Evolutionary conservation across 1,284 basidiomycete species (phyloP), one percentile per base, ranked within the genome.

Genomic region (Meira miltonrushii): DNA sequence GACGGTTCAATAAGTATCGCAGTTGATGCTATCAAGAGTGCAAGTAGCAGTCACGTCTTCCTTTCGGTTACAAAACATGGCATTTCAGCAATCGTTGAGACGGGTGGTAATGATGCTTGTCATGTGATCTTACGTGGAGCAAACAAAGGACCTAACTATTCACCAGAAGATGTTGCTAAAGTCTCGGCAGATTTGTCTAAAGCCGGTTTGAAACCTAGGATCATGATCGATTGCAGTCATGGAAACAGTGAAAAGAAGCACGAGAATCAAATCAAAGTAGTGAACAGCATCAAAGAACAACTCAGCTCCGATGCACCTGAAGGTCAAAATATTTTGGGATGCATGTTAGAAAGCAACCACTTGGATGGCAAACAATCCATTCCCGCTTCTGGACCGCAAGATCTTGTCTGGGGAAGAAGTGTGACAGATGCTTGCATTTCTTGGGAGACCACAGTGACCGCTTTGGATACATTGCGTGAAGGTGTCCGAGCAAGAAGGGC

Each of bases 41-140:
- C 92, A 11, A 88, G 87, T 6, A 88, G 92, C 78, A 89, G 92
- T 17, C 94, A 98, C 80, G 89, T 89, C 57, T 99, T 99, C 84
- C 90, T 99, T 85, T 93, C 92, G 74, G 93, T 99, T 65, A 96
- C 93, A 54, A 88, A 90, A 75, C 89, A 94, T 64, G 93, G 90
- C 64, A 76, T 79, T 43, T 71, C 71, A 1, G 78, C 77, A 39
- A 79, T 79, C 47, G 75, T 79, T 21, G 71, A 67, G 66, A 77
- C 75, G 38, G 65, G 67, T 47, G 75, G 75, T n/a, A 78, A 78
- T 59, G 70, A 77, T 43, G 62, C 67, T 8, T 78, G 75, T 66
- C 75, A 78, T 54, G 69, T 78, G 51, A 78, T 78, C 54, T 67
- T 78, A 0, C 74, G 75, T 10, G 75, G 75, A 25, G 68, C 75